Conservation (phyloP, 176 grass and related monocot species). For the Sorghum bicolor region DNA sequence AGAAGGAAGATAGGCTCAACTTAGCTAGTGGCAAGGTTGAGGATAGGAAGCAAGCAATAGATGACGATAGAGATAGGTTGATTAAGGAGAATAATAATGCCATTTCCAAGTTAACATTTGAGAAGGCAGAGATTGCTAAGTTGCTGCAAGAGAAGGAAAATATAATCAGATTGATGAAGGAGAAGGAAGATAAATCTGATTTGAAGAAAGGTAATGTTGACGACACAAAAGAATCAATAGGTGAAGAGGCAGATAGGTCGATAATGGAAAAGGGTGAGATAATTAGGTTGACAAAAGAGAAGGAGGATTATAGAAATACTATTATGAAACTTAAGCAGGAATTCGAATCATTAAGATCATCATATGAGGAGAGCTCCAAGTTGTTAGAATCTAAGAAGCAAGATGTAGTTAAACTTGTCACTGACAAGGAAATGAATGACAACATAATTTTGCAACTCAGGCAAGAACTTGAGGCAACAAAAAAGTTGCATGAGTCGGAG, state of each 20-base stretch:
- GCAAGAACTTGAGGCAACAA: no score
- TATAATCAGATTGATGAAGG: conserved; percentile 42
- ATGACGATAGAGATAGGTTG: conserved; percentile 49
- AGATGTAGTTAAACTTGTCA: no score
- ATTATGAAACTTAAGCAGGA: no score
- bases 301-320: no score
- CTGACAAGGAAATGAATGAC: no score
- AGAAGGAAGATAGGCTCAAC: conserved; percentile 30
- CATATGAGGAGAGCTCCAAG: no score
- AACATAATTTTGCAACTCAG: no score
- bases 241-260: conserved; percentile 32
- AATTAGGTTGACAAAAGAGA: conserved; percentile 49
- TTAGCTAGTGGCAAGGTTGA: conserved; percentile 16
- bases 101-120: conserved; percentile 24
- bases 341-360: no score
- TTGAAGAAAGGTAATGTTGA: conserved; percentile 12
- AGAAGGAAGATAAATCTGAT: conserved; percentile 36
- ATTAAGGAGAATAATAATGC: conserved; percentile 49
- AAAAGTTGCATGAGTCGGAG: no score
- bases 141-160: conserved; percentile 40
- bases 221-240: neutral
- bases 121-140: conserved; percentile 41
- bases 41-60: conserved; percentile 16
- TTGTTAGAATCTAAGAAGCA: no score
- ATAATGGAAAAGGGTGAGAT: conserved; percentile 39